phyloP scores from a whole-genome alignment of 768 basidiomycete genomes.

The Lyophyllum decastes region DNA sequence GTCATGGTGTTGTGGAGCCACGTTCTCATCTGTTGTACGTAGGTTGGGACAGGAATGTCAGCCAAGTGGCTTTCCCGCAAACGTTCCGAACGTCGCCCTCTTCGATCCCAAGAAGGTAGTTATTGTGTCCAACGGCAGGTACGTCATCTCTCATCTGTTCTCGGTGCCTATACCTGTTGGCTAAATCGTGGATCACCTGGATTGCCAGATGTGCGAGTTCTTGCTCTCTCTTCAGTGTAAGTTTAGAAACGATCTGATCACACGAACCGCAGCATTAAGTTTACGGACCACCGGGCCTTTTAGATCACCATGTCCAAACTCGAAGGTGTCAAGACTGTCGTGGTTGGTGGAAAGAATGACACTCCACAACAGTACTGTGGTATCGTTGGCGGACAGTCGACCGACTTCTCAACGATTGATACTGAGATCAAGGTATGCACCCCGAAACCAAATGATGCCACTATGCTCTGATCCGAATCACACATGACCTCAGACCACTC shows the following conservation, averaged over 20 bases:
- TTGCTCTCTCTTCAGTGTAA: conserved; percentile 46
- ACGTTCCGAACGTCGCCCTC: conserved; percentile 43
- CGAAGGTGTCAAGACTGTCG: conserved; percentile 57
- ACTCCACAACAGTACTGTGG: conserved; percentile 60
- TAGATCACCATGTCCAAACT: conserved; percentile 63
- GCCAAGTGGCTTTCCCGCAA: conserved; percentile 22
- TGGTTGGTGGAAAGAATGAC: conserved; percentile 52
- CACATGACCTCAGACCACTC: conserved; percentile 37
- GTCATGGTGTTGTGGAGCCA: background rate
- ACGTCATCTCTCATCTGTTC: background rate
- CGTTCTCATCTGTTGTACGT: background rate
- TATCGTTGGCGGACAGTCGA: conserved; percentile 63
- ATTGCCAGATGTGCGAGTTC: conserved; percentile 45
- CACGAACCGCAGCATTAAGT: background rate
- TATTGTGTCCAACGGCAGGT: conserved; percentile 61
- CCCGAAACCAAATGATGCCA: background rate
- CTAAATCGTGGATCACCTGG: conserved; percentile 1
- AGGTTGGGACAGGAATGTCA: conserved; percentile 51
- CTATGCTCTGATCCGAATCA: background rate
- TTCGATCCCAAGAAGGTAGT: conserved; percentile 51
- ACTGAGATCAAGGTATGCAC: conserved; percentile 52
- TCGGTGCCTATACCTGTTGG: background rate
- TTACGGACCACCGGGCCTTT: background rate
- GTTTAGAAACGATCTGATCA: conserved; percentile 13
- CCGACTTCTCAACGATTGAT: conserved; percentile 58